Evolutionary conservation across 192 early-diverging fungal species (phyloP).

Genomic region (Umbelopsis isabellina): DNA sequence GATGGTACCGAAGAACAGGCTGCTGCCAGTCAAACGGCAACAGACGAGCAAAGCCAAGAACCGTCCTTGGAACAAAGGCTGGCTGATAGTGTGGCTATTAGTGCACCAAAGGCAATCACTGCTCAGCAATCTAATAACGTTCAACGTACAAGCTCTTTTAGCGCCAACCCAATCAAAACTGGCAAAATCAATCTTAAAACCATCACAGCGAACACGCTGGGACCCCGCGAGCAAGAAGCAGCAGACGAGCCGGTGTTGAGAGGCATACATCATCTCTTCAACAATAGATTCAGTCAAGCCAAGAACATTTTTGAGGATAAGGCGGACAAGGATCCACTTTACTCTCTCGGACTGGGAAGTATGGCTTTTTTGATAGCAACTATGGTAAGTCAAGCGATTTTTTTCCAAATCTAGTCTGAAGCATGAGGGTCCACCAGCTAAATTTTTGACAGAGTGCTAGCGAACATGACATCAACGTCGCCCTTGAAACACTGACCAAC

Average conservation of each 20-base stretch:
- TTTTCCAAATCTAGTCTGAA: too few species aligned
- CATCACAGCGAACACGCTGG: conserved; percentile 32
- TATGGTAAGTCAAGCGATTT: conserved; percentile 18
- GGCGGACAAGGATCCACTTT: conserved; percentile 49
- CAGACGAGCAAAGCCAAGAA: neutral
- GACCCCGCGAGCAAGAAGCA: conserved; percentile 35
- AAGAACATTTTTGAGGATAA: conserved; percentile 28
- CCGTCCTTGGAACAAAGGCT: conserved; percentile 4
- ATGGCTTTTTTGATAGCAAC: conserved; percentile 52
- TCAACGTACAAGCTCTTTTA: conserved; percentile 10
- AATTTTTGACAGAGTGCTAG: conserved; percentile 45
- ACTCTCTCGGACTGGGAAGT: conserved; percentile 53
- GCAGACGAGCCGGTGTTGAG: conserved; percentile 33
- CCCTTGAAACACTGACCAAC: conserved; percentile 46
- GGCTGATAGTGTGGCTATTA: conserved; percentile 8
- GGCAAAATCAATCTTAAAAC: conserved; percentile 21
- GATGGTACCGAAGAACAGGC: conserved; percentile 3
- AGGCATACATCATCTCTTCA: conserved; percentile 33
- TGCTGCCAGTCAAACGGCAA: neutral
- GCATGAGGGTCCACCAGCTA: too few species aligned
- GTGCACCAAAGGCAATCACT: neutral
- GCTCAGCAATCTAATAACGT: neutral
- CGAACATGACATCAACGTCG: conserved; percentile 52
- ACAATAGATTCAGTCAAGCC: conserved; percentile 39
- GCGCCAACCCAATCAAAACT: conserved; percentile 2